phyloP scores from a whole-genome alignment of 106 monocot genomes.

The Dioscorea zingiberensis region DNA sequence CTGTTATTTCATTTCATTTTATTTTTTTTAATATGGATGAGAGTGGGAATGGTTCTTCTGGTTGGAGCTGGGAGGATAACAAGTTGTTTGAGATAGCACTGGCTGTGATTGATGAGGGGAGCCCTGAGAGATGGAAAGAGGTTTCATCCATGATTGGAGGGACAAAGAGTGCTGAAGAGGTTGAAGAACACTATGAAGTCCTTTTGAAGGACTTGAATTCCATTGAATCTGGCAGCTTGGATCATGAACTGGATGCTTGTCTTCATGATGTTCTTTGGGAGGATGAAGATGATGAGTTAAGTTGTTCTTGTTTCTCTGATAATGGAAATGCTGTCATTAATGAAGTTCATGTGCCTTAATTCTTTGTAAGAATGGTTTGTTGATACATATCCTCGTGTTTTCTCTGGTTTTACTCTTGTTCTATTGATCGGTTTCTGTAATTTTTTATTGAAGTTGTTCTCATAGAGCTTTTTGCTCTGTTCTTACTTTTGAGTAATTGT shows the following conservation, averaged over 20 bases:
- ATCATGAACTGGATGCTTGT: constrained; percentile 6
- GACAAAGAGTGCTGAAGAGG: constrained; percentile 37
- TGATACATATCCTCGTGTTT: too few species aligned
- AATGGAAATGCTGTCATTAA: too few species aligned
- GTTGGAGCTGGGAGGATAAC: constrained; percentile 52
- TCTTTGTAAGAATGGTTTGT: too few species aligned
- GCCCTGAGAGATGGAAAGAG: constrained; percentile 24
- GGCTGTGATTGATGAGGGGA: constrained; percentile 25
- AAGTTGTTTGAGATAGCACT: constrained; percentile 43
- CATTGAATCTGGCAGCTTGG: constrained; percentile 32
- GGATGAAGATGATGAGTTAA: constrained; percentile 30
- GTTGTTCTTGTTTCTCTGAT: background rate
- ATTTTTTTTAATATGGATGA: background rate
- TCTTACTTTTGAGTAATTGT: too few species aligned
- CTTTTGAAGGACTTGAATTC: constrained; percentile 24
- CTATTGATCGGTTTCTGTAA: too few species aligned
- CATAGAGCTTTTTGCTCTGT: too few species aligned
- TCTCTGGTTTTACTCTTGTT: too few species aligned
- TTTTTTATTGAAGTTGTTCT: too few species aligned
- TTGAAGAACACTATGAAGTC: constrained; percentile 19
- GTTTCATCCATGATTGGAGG: constrained; percentile 32
- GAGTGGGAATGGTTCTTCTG: background rate
- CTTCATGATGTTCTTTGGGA: background rate
- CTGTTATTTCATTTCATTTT: background rate
- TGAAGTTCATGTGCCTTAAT: too few species aligned